Evolutionary conservation across 352 stramenopile species (phyloP).

Genomic region (Phytophthora aleatoria): DNA sequence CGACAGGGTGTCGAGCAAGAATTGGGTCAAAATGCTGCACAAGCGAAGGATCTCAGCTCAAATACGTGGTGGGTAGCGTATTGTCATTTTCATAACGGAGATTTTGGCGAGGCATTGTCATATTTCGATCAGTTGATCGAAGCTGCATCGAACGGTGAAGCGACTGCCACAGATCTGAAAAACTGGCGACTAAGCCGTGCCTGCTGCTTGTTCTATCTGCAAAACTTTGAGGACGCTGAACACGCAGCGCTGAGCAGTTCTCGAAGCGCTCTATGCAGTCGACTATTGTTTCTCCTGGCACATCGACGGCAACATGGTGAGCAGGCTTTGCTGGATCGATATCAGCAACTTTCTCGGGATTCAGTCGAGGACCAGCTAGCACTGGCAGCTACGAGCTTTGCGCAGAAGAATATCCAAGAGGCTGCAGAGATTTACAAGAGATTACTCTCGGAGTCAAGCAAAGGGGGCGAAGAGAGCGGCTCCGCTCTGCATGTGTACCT

Average conservation of each 20-base stretch:
- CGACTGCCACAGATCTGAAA: slow-evolving; percentile 28
- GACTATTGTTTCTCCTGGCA: slow-evolving; percentile 54
- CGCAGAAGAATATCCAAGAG: slow-evolving; percentile 66
- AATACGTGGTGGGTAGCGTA: slow-evolving; percentile 77
- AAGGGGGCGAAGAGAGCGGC: slow-evolving; percentile 21
- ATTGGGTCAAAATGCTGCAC: not conserved
- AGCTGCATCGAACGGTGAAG: slow-evolving; percentile 8
- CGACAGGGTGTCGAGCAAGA: slow-evolving; percentile 30
- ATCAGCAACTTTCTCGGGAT: slow-evolving; percentile 44
- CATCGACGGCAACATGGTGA: slow-evolving; percentile 49
- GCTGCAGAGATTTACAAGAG: slow-evolving; percentile 77
- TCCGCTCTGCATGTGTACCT: slow-evolving; percentile 72
- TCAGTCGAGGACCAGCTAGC: slow-evolving; percentile 46
- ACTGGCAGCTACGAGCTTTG: slow-evolving; percentile 50
- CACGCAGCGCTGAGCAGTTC: slow-evolving; percentile 49
- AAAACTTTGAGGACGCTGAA: slow-evolving; percentile 53
- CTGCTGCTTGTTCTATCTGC: slow-evolving; percentile 63
- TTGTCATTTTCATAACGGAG: slow-evolving; percentile 64
- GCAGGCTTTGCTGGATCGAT: slow-evolving; percentile 87
- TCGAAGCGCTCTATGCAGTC: slow-evolving; percentile 53
- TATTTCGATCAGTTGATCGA: slow-evolving; percentile 62
- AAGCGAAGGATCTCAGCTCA: slow-evolving; percentile 5
- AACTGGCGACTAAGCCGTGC: slow-evolving; percentile 54
- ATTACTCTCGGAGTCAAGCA: slow-evolving; percentile 30
- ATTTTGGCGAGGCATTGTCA: slow-evolving; percentile 46